Evolutionary conservation across 139 green algal species (phyloP), one percentile per base, ranked within the genome.

Genomic region (Chlamydomonas sphaeroides): DNA sequence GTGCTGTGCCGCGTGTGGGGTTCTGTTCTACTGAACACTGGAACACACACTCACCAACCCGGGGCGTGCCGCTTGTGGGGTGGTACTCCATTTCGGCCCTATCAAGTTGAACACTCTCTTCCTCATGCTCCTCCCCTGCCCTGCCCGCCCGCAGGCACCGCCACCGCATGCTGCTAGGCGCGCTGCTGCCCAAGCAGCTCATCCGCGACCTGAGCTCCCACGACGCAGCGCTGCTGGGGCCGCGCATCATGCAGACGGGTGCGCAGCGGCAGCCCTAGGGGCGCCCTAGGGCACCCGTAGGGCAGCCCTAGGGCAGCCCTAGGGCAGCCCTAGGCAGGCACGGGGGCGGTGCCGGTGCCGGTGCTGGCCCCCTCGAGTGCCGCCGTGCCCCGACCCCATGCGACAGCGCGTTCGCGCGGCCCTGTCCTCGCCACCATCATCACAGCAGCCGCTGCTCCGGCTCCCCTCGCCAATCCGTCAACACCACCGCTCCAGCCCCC

Each of bases 151-250:
- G 36, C 73, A 80, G 73, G 73, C 39, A 35, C 21, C 38, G 21
- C 30, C 73, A 80, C 39, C n/a, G 70, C 57, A 42, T 70, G 73
- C 73, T 80, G 28, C 59, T 80, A 18, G 30, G 61, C 39, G 57
- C 73, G 59, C 73, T 80, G 36, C 59, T 80, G 23, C 73, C 73
- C 3, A 38, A 80, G 38, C 0, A 69, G 8, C 0, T 80, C 1
- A 70, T 80, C 39, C 33, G 49, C 35, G 73, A 80, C 73, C 59
- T 80, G 6, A 51, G n/a, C 51, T n/a, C 35, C 51, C 35, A 56
- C 35, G 51, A 79, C 2, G 5, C 53, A 4, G 35, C 51, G 8
- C 53, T 67, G 51, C 33, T 66, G 21, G 71, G 51, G 1, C 53
- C 32, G 21, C 33, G 51, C 21, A 67, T 79, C 71, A 3, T 79